Base-by-base conservation (phyloP, 1,284 basidiomycete genomes). In the Cryptococcus sp. region DNA sequence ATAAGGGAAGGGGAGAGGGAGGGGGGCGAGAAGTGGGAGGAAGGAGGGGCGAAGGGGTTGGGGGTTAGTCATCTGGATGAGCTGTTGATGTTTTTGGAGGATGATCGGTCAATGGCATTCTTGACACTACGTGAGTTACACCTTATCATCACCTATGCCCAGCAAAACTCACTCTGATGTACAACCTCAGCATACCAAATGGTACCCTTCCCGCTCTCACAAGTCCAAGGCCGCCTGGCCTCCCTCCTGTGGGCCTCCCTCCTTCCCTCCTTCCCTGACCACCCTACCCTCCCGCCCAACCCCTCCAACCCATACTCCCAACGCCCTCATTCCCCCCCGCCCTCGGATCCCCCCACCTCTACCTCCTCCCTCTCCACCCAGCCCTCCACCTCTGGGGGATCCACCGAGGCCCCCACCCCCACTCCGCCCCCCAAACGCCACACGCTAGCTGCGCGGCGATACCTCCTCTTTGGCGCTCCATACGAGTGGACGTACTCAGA, bases 171-270 rank as follows among this genome's bases (percentile, higher is more conserved):
- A 13, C 7, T 11, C 37, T n/a, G 37, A 16, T 43, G 4, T 35
- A 13, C 15, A 1, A 53, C 5, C 23, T 43, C 60, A 75, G 75
- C 70, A 56, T 75, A 76, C 55, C 70, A 73, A 63, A 69, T 77
- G 40, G 72, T 78, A 18, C 77, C 78, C 8, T 79, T 80, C 64
- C 77, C 78, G 0, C 66, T 80, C 6, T 73, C 75, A n/a, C 77
- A 80, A 60, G 66, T 72, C 1, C 75, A 78, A 62, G 67, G 73
- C 0, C 74, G 76, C 39, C 68, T 78, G 36, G 69, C 60, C 12
- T 65, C 68, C 24, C 63, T 68, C 24, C 62, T 69, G 52, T 77
- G 70, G 74, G 65, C 70, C 28, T 67, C 59, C 33, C 61, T 55
- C 11, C 60, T 67, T n/a, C 65, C 66, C 20, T 59, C 46, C 38